Evolutionary conservation across 78 protist species (phyloP), one percentile per base, ranked within the genome.

Genomic region (Fonticula alba): DNA sequence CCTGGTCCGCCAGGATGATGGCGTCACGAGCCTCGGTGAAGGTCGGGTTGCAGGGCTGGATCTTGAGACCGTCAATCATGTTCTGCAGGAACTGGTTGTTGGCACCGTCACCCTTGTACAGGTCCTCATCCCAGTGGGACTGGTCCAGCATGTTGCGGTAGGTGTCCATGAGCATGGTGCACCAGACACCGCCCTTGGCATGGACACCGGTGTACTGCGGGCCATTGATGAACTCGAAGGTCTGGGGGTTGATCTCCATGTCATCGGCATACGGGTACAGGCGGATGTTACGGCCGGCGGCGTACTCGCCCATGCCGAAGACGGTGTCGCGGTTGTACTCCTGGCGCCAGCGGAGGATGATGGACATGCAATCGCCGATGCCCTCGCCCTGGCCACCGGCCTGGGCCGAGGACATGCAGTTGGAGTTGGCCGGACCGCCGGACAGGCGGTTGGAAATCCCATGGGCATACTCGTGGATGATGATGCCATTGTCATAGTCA

Each of bases 21-120:
- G 66, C 66, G 11, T 62, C 50, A 31, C 66, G 66, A 10, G 66
- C 66, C 37, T 3, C 10, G 66, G 37, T 11, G 13, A 62, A 38
- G 52, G 29, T 29, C 29, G 66, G 66, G 53, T 31, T 3, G 66
- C 66, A 62, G 37, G 66, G 66, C 53, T 62, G 66, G 52, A 62
- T 50, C 66, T 62, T 62, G 32, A 62, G 3, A 7, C 66, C 66
- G 52, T 62, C 66, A 11, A 62, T 20, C 5, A 62, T 51, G 27
- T 17, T 3, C 22, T 14, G 52, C 31, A 43, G 53, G 50, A 62
- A 29, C 5, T 29, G 10, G 50, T 62, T 62, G 66, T 62, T 62
- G 53, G 51, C 66, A 9, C 53, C 66, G 32, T 38, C 10, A 13
- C 66, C 66, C 46, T 3, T 6, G 53, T 49, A 49, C 15, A 14